Percentiles rank a stretch among this genome's conserved stretches.
Evolutionary conservation across 83 land plant genomes (phyloP).

Genomic region (Thuja plicata): DNA sequence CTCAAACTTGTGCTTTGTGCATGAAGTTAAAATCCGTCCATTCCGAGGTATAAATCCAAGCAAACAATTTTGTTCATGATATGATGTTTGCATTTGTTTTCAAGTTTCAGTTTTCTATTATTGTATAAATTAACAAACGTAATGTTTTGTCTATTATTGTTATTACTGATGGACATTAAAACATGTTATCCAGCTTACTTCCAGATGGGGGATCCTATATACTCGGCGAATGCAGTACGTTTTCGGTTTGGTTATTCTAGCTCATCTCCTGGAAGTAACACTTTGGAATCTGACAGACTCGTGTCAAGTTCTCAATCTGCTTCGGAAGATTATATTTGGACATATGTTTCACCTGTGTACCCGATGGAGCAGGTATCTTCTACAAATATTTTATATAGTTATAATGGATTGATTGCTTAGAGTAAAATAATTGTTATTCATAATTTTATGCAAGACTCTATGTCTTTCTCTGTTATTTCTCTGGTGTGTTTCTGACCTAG

Average conservation of each 20-base stretch:
- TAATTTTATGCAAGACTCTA: not conserved
- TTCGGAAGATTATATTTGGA: conserved; percentile 66
- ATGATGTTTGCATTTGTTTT: conserved; percentile 8
- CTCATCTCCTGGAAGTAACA: not conserved
- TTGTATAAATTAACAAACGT: not conserved
- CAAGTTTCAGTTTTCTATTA: conserved; percentile 1
- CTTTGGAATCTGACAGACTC: not conserved
- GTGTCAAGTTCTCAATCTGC: not conserved
- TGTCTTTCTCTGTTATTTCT: not conserved
- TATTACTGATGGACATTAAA: not conserved
- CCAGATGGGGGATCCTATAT: conserved; percentile 71
- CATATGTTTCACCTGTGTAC: conserved; percentile 76
- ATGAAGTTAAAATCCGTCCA: conserved; percentile 70
- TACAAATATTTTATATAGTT: not conserved
- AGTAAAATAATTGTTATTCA: not conserved
- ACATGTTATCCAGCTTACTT: conserved; percentile 63
- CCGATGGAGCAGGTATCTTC: conserved; percentile 37
- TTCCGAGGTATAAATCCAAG: conserved; percentile 52
- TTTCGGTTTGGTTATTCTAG: conserved; percentile 73
- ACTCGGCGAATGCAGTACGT: conserved; percentile 73
- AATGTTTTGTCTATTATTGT: not conserved
- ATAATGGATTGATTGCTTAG: not conserved
- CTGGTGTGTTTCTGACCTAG: not conserved
- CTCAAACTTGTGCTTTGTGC: conserved; percentile 61
- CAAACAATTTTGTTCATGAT: not conserved